Percentiles rank a stretch among this genome's conserved stretches.
phyloP scores from a whole-genome alignment of 495 filamentous ascomycete species.

The Podospora pseudopauciseta region DNA sequence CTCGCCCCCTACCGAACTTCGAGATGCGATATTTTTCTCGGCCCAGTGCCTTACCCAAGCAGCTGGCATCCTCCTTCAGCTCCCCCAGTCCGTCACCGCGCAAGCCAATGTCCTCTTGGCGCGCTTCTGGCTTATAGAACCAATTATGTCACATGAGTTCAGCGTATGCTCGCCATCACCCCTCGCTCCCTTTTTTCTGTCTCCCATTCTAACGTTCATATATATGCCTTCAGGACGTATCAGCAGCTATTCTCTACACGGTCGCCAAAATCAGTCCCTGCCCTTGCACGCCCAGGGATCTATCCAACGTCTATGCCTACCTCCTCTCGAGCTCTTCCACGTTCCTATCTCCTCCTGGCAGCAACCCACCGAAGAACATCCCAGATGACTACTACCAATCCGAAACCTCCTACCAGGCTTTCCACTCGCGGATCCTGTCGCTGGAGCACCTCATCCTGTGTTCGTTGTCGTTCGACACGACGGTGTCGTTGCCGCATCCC shows the following conservation, averaged over 20 bases:
- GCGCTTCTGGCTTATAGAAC: constrained; percentile 73
- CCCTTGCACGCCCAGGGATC: constrained; percentile 70
- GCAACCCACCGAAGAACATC: constrained; percentile 35
- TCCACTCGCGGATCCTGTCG: constrained; percentile 58
- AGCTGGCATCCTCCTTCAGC: constrained; percentile 76
- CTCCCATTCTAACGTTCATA: constrained; percentile 5
- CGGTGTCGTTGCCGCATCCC: constrained; percentile 78
- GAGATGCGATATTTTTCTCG: constrained; percentile 64
- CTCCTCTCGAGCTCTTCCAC: constrained; percentile 66
- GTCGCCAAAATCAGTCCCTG: constrained; percentile 77
- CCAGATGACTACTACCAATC: constrained; percentile 67
- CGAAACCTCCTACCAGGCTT: constrained; percentile 63
- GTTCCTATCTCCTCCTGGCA: constrained; percentile 49
- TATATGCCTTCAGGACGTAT: constrained; percentile 59
- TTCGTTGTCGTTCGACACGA: constrained; percentile 73
- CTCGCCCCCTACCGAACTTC: constrained; percentile 72
- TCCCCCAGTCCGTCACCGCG: constrained; percentile 86
- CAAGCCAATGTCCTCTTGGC: constrained; percentile 84
- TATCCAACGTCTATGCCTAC: constrained; percentile 80
- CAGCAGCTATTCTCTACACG: constrained; percentile 77
- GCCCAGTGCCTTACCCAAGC: constrained; percentile 78
- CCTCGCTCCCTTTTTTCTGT: not conserved
- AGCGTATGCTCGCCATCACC: constrained; percentile 31
- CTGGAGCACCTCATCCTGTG: constrained; percentile 73
- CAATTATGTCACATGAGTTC: constrained; percentile 45